Conservation (phyloP, 2,329 filamentous ascomycete species). For the Xylaria sp. region DNA sequence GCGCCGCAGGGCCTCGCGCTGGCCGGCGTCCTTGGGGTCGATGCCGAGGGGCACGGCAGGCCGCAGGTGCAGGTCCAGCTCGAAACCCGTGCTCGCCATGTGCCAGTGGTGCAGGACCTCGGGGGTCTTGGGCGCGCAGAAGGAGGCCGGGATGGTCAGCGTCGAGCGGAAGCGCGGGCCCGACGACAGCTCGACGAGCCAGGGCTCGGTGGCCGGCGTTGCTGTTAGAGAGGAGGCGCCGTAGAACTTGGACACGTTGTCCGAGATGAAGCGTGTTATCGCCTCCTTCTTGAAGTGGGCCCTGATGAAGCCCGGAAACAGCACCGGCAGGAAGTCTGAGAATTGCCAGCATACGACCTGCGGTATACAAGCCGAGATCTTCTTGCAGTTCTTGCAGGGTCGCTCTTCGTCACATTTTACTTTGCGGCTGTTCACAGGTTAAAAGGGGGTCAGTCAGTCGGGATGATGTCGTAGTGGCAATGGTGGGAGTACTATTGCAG, state of each 20-base stretch:
- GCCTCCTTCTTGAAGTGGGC: constrained; percentile 62
- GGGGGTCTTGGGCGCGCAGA: constrained; percentile 61
- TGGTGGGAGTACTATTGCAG: neutral
- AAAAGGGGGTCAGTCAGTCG: constrained; percentile 6
- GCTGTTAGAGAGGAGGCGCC: neutral
- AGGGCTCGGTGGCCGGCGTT: constrained; percentile 51
- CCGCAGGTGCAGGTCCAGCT: constrained; percentile 55
- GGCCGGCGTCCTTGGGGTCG: constrained; percentile 54
- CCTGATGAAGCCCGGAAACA: constrained; percentile 65
- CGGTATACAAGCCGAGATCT: constrained; percentile 60
- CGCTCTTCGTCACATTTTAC: constrained; percentile 66
- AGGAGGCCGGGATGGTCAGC: constrained; percentile 60
- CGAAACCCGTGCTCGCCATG: constrained; percentile 51
- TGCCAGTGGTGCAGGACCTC: constrained; percentile 65
- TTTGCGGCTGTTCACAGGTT: constrained; percentile 57
- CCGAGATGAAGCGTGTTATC: constrained; percentile 58
- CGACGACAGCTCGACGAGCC: constrained; percentile 60
- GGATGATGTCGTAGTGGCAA: neutral
- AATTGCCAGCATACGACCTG: constrained; percentile 70
- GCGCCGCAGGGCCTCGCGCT: constrained; percentile 59
- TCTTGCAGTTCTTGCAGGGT: constrained; percentile 67
- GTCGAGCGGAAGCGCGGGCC: constrained; percentile 57
- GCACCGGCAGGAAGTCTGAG: constrained; percentile 61
- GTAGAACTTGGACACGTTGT: constrained; percentile 54
- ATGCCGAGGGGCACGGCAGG: constrained; percentile 62